phyloP scores from a whole-genome alignment of 352 stramenopile genomes.

The Paralagenidium karlingii region DNA sequence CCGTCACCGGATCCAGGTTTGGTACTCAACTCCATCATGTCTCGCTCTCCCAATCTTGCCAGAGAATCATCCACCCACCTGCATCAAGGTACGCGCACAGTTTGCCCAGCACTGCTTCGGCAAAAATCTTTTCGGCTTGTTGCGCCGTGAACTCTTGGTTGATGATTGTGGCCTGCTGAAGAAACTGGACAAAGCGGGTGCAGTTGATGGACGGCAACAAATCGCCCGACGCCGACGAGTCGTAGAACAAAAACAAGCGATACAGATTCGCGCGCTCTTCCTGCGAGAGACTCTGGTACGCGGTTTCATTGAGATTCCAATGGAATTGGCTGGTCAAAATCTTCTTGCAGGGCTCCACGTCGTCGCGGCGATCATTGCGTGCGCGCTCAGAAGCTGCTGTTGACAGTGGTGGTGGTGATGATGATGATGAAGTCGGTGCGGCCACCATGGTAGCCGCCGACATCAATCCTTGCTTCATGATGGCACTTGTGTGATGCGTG shows the following conservation, averaged over 20 bases:
- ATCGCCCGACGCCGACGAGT: slow-evolving; percentile 32
- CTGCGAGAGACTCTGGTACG: slow-evolving; percentile 11
- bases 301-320: slow-evolving; percentile 36
- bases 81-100: slow-evolving; percentile 41
- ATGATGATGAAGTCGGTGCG: no score
- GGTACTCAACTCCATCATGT: neutral
- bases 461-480: no score
- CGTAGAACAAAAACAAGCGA: slow-evolving; percentile 40
- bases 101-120: slow-evolving; percentile 37
- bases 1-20: neutral
- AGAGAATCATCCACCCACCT: no score
- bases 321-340: slow-evolving; percentile 33
- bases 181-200: slow-evolving; percentile 20
- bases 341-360: no score
- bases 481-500: no score
- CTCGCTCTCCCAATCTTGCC: neutral
- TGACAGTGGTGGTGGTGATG: no score
- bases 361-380: no score
- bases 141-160: neutral
- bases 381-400: no score
- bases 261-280: slow-evolving; percentile 26
- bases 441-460: no score
- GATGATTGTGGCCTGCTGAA: slow-evolving; percentile 3
- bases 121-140: slow-evolving; percentile 31
- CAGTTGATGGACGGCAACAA: slow-evolving; percentile 31